These are phyloP conservation scores for Populus euphratica DNA, from an alignment of 345 rosid species.

Conservation along the genomic window DNA sequence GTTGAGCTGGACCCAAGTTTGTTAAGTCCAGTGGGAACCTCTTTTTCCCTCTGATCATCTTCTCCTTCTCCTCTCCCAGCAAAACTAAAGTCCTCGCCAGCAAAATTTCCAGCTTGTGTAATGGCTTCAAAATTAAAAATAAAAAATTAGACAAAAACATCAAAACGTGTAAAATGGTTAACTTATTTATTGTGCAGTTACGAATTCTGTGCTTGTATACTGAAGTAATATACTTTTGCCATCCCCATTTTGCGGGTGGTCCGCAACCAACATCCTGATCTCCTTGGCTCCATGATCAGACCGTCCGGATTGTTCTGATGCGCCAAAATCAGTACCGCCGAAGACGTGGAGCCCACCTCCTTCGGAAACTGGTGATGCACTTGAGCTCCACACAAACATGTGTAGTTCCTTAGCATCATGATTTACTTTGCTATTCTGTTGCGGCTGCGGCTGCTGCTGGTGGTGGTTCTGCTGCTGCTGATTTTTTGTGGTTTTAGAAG, in stretches of 20 bases:
- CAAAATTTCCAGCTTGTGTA: slow-evolving; percentile 45
- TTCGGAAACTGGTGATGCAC: slow-evolving; percentile 37
- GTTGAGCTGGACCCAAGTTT: slow-evolving; percentile 59
- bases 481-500: slow-evolving; percentile 31
- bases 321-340: slow-evolving; percentile 54
- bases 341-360: slow-evolving; percentile 64
- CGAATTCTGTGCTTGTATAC: neutral
- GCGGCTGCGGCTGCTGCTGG: slow-evolving; percentile 28
- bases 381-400: slow-evolving; percentile 49
- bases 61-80: slow-evolving; percentile 50
- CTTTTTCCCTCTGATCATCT: slow-evolving; percentile 14
- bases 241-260: slow-evolving; percentile 71
- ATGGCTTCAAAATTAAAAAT: slow-evolving; percentile 25
- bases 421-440: slow-evolving; percentile 39
- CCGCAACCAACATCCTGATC: slow-evolving; percentile 83
- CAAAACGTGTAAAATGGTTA: neutral
- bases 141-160: neutral
- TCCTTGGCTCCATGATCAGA: slow-evolving; percentile 88
- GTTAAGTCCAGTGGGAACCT: slow-evolving; percentile 34
- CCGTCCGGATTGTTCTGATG: slow-evolving; percentile 65
- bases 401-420: slow-evolving; percentile 61
- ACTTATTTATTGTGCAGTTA: neutral
- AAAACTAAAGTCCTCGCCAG: slow-evolving; percentile 50
- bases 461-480: slow-evolving; percentile 20
- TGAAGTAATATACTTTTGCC: slow-evolving; percentile 44